Base-by-base conservation (phyloP, 2,329 filamentous ascomycete species). In the Beauveria sp. region DNA sequence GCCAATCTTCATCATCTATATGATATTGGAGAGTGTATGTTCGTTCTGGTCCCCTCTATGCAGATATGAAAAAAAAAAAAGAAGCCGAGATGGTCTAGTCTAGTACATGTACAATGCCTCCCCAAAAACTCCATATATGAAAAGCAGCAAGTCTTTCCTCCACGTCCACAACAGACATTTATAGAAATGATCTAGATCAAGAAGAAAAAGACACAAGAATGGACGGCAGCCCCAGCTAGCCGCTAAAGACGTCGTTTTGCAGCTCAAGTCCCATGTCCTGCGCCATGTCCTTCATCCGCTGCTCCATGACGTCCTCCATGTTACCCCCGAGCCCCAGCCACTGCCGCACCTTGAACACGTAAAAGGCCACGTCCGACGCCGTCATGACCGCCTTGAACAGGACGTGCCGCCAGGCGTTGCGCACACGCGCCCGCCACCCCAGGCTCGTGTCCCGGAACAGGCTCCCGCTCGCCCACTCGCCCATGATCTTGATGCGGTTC, bases 291-390 rank as follows among this genome's bases (percentile, higher is more conserved):
- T 84, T 87, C 92, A 97, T 96, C 67, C 88, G 84, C 70, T 84
- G 83, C 78, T 97, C 94, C 64, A 97, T 86, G 71, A 93, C 91
- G 70, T 97, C 93, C 72, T 97, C 94, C 89, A 97, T 94, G 0
- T 92, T 92, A 10, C 86, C 82, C 0, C 92, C 91, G 3, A 86
- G 73, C 0, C 90, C 90, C 14, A 97, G 70, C 71, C 84, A 82
- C 76, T 97, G 92, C 66, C 85, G 82, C 7, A 96, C 55, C 76
- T 89, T 90, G 67, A 86, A 88, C 67, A 88, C 89, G 72, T 89
- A 96, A 72, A 96, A 99, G 12, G 88, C 84, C 0, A 96, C 70
- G 73, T 97, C 94, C 18, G 86, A 90, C 5, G 84, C 80, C 18
- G 91, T 76, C 66, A 99, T 73, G 41, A 96, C 89, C 1, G 86